Evolutionary conservation across 164 flowering plant species (phyloP), one percentile per base, ranked within the genome.

Genomic region (Berberis thunbergii): DNA sequence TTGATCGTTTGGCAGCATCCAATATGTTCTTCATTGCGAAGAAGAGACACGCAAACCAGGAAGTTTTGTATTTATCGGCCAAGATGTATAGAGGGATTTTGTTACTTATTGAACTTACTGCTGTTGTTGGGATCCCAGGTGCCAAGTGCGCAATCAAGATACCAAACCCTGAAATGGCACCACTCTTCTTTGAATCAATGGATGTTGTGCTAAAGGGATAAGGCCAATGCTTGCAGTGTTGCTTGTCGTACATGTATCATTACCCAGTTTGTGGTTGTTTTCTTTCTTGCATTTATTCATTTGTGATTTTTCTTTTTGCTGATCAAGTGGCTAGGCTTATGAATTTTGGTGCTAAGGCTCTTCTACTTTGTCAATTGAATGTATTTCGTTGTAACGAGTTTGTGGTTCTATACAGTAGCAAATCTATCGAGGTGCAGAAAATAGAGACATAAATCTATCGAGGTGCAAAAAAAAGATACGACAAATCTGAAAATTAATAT

Each of bases 1-100:
- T 91, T 6, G 96, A 89, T 62, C 76, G 66, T 41, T 72, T 94
- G 52, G 88, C 86, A 12, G 77, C 91, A 45, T 78, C 96, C 49
- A 91, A 94, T 75, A 75, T 91, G 83, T 91, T 87, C 75, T 89
- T 94, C 69, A 91, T 94, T 40, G 99, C 99, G 43, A 89, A 86
- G 82, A 82, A 96, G 45, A 89, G 84, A 72, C 74, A 94, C 65
- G 86, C 85, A 55, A 91, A 87, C 78, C 94, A 86, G 74, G 97
- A 94, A 38, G 97, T 91, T 57, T 69, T 89, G 69, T 89, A 89
- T 79, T 85, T 94, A 55, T 94, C 97, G 1, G 87, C 94, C 40
- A 85, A 87, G 77, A 73, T 81, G 65, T 93, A 96, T 41, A 76
- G 73, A 63, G 89, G 85, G 43, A 77, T 83, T 43, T 90, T 96